Conservation (phyloP, 352 stramenopile species). For the Detonula confervacea region DNA sequence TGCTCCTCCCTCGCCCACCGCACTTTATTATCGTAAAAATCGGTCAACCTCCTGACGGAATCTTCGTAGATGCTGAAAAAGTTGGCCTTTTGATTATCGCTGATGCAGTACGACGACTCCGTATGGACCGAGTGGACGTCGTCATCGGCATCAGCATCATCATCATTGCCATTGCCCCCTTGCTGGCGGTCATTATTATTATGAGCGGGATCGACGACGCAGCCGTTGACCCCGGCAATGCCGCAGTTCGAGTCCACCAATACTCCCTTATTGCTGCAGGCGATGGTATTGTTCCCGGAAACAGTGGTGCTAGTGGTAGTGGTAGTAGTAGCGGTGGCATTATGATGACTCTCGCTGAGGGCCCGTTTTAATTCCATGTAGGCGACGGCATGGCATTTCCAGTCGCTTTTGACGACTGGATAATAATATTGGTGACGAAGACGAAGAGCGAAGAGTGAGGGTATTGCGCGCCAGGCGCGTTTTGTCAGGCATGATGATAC, state of each 20-base stretch:
- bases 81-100: constrained; percentile 33
- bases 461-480: neutral
- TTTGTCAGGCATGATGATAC: no score
- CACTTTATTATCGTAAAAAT: constrained; percentile 74
- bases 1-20: constrained; percentile 63
- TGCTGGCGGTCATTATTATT: no score
- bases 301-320: no score
- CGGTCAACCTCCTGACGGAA: constrained; percentile 58
- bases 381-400: constrained; percentile 75
- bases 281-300: neutral
- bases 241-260: neutral
- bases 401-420: constrained; percentile 64
- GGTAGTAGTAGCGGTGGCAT: no score
- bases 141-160: no score
- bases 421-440: no score
- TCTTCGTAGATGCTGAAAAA: constrained; percentile 64
- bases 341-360: constrained; percentile 31
- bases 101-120: constrained; percentile 36
- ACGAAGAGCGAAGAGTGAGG: neutral
- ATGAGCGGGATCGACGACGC: no score
- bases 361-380: constrained; percentile 80
- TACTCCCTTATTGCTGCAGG: constrained; percentile 16
- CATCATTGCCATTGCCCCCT: no score
- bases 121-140: constrained; percentile 46
- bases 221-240: neutral